A percentile compares a stretch with the other conserved stretches of the same genome.
phyloP scores from a whole-genome alignment of 2,329 filamentous ascomycete genomes.

The Paradendryphiella salina region DNA sequence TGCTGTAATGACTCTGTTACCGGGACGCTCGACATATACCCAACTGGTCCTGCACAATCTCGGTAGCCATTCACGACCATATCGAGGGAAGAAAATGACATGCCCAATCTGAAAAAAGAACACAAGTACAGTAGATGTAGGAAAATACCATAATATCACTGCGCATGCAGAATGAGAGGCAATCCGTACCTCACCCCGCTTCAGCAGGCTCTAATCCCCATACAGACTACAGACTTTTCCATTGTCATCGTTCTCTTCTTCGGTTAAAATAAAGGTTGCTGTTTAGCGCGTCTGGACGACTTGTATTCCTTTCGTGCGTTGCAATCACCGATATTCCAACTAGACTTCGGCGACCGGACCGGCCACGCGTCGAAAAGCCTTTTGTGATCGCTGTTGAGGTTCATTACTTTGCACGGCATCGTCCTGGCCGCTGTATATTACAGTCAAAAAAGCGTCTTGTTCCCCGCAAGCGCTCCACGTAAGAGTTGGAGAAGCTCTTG shows the following conservation, averaged over 20 bases:
- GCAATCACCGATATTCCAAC: not conserved
- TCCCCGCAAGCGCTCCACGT: conserved; percentile 18
- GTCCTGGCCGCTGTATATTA: conserved; percentile 1
- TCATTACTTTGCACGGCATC: not conserved
- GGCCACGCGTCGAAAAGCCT: not conserved
- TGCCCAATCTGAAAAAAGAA: not conserved
- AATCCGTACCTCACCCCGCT: too few relatives aligned
- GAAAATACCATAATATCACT: not conserved
- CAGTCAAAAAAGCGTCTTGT: not conserved
- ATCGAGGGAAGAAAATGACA: not conserved
- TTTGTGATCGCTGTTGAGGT: not conserved
- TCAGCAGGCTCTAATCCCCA: not conserved
- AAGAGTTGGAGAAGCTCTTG: conserved; percentile 25
- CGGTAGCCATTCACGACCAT: not conserved
- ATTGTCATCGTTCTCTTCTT: too few relatives aligned
- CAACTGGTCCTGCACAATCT: not conserved
- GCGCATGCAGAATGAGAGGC: too few relatives aligned
- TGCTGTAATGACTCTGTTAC: conserved; percentile 1
- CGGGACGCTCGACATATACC: conserved; percentile 10
- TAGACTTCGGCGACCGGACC: conserved; percentile 10
- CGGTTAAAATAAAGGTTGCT: not conserved
- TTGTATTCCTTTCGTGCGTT: not conserved
- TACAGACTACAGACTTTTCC: not conserved
- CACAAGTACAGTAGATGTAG: not conserved
- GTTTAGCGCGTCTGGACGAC: not conserved